phyloP scores from a whole-genome alignment of 495 filamentous ascomycete genomes.

The Parmelia sp. region DNA sequence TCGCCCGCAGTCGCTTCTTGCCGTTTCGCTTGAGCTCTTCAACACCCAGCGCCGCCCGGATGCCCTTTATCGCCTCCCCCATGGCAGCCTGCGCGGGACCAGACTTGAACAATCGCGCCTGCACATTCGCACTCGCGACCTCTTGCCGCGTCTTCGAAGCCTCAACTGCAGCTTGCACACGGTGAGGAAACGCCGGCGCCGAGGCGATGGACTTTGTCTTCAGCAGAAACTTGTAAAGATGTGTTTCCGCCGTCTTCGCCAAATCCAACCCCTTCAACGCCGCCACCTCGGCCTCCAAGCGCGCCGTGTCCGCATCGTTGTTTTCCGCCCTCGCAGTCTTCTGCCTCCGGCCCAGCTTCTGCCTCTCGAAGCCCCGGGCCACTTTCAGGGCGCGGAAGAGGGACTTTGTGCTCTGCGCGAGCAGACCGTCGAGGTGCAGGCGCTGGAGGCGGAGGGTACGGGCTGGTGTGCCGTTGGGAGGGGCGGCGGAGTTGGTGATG shows the following conservation, averaged over 20 bases:
- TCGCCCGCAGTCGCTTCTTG: conserved; percentile 25
- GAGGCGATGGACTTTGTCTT: conserved; percentile 64
- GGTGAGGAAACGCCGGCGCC: conserved; percentile 38
- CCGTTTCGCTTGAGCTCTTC: conserved; percentile 22
- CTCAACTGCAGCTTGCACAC: conserved; percentile 34
- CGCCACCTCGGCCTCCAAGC: conserved; percentile 63
- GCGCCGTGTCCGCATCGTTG: conserved; percentile 33
- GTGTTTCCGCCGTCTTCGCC: conserved; percentile 53
- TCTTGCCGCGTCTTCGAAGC: conserved; percentile 37
- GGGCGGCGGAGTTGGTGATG: conserved; percentile 20
- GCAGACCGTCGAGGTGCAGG: conserved; percentile 44
- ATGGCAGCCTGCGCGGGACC: conserved; percentile 65
- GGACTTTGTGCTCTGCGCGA: conserved; percentile 52
- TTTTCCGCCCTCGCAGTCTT: conserved; percentile 57
- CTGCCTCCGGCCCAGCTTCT: conserved; percentile 72
- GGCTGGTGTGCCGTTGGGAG: neutral
- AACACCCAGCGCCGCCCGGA: conserved; percentile 39
- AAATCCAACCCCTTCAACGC: conserved; percentile 70
- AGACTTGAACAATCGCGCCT: conserved; percentile 71
- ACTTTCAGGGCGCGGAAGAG: conserved; percentile 66
- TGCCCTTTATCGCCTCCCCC: conserved; percentile 51
- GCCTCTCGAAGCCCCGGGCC: conserved; percentile 81
- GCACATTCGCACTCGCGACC: conserved; percentile 62
- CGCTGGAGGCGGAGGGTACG: conserved; percentile 5
- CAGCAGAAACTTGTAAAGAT: conserved; percentile 69